Evolutionary conservation across 164 flowering plant genomes (phyloP).

Genomic region (Amborella trichopoda): DNA sequence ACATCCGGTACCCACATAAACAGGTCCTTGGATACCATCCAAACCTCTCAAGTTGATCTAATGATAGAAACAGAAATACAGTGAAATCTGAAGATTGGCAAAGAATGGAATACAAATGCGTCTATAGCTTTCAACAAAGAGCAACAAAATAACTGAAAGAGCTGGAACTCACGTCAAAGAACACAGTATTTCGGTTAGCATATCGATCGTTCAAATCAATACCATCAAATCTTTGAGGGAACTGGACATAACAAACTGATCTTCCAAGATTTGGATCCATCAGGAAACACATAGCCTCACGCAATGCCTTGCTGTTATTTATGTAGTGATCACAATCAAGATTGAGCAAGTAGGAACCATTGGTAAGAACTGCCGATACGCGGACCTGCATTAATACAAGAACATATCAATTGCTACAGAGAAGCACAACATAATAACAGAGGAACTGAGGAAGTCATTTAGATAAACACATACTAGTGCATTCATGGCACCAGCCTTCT

Average conservation of each 20-base stretch:
- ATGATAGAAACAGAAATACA: neutral
- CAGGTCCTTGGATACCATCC: slow-evolving; percentile 28
- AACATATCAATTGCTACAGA: neutral
- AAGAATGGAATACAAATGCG: neutral
- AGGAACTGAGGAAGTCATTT: neutral
- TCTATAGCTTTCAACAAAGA: neutral
- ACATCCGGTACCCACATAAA: slow-evolving; percentile 41
- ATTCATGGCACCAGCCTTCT: slow-evolving; percentile 70
- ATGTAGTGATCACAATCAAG: slow-evolving; percentile 72
- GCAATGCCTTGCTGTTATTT: slow-evolving; percentile 56
- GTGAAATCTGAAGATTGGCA: neutral
- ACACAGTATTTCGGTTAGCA: slow-evolving; percentile 60
- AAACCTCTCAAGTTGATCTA: slow-evolving; percentile 56
- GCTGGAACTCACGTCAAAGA: slow-evolving; percentile 38
- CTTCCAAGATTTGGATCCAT: slow-evolving; percentile 58
- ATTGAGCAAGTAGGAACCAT: slow-evolving; percentile 53
- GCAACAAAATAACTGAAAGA: neutral
- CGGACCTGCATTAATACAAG: slow-evolving; percentile 18
- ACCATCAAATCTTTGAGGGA: slow-evolving; percentile 65
- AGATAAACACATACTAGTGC: slow-evolving; percentile 27
- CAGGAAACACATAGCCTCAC: slow-evolving; percentile 63
- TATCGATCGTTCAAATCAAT: slow-evolving; percentile 56
- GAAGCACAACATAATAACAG: no score
- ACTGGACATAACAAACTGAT: slow-evolving; percentile 47
- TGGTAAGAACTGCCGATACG: slow-evolving; percentile 55